Base-by-base conservation (phyloP, 805 yeast species). In the Monosporozyma solicola region DNA sequence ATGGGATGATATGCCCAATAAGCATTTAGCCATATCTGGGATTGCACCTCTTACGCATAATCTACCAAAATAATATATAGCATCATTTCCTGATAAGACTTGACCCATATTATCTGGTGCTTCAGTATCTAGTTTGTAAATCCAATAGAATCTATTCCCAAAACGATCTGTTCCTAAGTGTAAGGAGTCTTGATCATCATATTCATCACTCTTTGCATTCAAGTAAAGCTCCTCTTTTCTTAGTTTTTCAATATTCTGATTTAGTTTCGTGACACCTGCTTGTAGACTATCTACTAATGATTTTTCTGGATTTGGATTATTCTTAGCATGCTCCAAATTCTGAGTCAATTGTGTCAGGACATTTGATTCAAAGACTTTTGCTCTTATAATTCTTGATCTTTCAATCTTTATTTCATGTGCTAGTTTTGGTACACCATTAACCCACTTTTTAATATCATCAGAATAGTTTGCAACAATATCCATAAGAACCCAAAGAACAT, bases 41-140 rank as follows among this genome's bases (percentile, higher is more conserved):
- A 61, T 74, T 62, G 97, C 97, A 0, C 99, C 99, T 67, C 90
- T 97, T 2, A 92, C 77, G 95, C 96, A 90, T 29, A 90, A 65
- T 51, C 86, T 74, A 5, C 96, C 96, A 4, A 31, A 29, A 33
- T 24, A 73, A 73, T 2, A 73, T 76, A 50, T 87, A 72, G 0
- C 96, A 16, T 27, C 41, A n/a, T 16, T 9, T 11, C 6, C 32
- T 41, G 39, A 13, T 13, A 15, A 11, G n/a, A 7, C 13, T 13
- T 35, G 11, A 25, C 32, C 27, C 8, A 20, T 22, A 22, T 47
- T 22, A 2, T 35, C 29, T 9, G 35, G 13, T 8, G 48, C 97
- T 62, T 85, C 85, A 56, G 76, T 76, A 61, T 92, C 97, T 66
- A 89, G 83, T 5, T 43, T 43, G 15, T 43, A 5, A 5, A 43